A percentile compares a stretch with the other conserved stretches of the same genome.
phyloP scores from a whole-genome alignment of 2,329 filamentous ascomycete species.

The Diplodia mutila region DNA sequence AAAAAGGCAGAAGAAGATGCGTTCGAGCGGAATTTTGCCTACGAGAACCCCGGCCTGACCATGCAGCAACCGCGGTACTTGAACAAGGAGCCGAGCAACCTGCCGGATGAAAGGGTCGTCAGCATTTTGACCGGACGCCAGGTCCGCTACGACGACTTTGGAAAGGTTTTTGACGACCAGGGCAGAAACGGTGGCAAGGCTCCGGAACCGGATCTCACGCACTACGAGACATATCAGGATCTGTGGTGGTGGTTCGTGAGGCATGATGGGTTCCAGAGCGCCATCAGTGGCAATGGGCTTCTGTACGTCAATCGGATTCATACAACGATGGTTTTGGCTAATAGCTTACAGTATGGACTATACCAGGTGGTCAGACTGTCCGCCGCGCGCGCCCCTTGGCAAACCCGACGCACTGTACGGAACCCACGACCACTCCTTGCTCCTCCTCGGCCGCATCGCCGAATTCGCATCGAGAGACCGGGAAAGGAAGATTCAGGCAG shows the following conservation, averaged over 20 bases:
- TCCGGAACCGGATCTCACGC: slow-evolving; percentile 67
- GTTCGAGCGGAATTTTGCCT: slow-evolving; percentile 43
- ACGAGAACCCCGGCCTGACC: slow-evolving; percentile 38
- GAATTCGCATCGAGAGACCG: slow-evolving; percentile 80
- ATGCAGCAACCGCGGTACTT: slow-evolving; percentile 42
- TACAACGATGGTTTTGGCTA: not conserved
- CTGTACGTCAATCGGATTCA: slow-evolving; percentile 65
- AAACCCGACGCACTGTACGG: slow-evolving; percentile 80
- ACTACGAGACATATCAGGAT: slow-evolving; percentile 80
- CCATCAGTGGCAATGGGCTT: slow-evolving; percentile 81
- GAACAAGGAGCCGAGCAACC: slow-evolving; percentile 15
- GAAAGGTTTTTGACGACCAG: slow-evolving; percentile 50
- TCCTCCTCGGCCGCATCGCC: slow-evolving; percentile 78
- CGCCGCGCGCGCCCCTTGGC: slow-evolving; percentile 79
- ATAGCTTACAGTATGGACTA: slow-evolving; percentile 69
- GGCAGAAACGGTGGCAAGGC: slow-evolving; percentile 33
- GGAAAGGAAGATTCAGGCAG: slow-evolving; percentile 72
- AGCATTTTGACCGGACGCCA: slow-evolving; percentile 61
- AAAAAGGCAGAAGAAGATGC: slow-evolving; percentile 58
- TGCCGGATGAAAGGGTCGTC: slow-evolving; percentile 56
- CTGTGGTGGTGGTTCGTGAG: slow-evolving; percentile 96
- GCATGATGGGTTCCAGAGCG: slow-evolving; percentile 89
- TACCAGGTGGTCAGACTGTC: slow-evolving; percentile 80
- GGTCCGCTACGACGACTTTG: slow-evolving; percentile 62
- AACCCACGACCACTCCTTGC: slow-evolving; percentile 83